Percentiles rank a stretch among this genome's conserved stretches.
Conservation (phyloP, 1,139 yeast species). For the Diutina mesorugosa region DNA sequence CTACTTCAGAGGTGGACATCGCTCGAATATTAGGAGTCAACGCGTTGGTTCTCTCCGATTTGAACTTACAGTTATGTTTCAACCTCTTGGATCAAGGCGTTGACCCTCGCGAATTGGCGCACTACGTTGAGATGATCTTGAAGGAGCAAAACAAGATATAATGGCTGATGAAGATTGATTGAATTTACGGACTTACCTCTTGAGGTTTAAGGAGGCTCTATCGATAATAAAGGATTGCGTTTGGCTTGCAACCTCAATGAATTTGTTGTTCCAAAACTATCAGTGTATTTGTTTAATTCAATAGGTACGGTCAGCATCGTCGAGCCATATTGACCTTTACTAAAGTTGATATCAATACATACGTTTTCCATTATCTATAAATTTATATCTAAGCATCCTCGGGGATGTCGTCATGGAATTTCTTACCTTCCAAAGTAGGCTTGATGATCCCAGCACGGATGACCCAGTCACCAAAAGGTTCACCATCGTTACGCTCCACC, state of each 20-base stretch:
- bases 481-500: slow-evolving; percentile 77
- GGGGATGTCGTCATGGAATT: slow-evolving; percentile 88
- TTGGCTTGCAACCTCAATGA: too few species aligned
- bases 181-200: too few species aligned
- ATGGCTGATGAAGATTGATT: too few species aligned
- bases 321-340: too few species aligned
- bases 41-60: not conserved
- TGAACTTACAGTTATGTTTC: slow-evolving; percentile 17
- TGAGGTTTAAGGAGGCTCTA: too few species aligned
- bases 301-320: too few species aligned
- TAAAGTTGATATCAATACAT: not conserved
- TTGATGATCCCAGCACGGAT: slow-evolving; percentile 77
- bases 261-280: too few species aligned
- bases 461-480: slow-evolving; percentile 91
- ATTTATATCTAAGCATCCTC: slow-evolving; percentile 42
- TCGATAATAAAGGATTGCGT: too few species aligned
- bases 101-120: slow-evolving; percentile 20
- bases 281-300: too few species aligned
- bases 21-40: not conserved
- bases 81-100: slow-evolving; percentile 26
- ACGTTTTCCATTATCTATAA: not conserved
- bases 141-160: not conserved
- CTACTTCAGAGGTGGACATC: not conserved
- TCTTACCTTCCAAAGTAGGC: slow-evolving; percentile 83
- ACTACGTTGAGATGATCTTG: slow-evolving; percentile 12